A percentile compares a stretch with the other conserved stretches of the same genome.
phyloP scores from a whole-genome alignment of 306 rosid genomes.

The Vigna radiata region DNA sequence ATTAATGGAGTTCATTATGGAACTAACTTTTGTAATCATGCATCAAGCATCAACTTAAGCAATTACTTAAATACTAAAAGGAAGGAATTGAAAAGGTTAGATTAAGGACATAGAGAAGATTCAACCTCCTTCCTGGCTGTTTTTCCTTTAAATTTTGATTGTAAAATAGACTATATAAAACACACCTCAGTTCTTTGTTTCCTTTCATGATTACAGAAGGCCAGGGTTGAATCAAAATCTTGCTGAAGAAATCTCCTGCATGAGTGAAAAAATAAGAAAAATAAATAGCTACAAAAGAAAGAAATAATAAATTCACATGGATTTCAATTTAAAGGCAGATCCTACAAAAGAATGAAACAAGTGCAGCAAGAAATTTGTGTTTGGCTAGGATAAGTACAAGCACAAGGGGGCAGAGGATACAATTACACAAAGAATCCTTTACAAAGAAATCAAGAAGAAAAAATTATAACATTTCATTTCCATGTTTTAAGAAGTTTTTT shows the following conservation, averaged over 20 bases:
- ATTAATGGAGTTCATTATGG: background rate
- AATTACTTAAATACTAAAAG: conserved; percentile 9
- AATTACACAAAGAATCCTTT: background rate
- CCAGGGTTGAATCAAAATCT: conserved; percentile 95
- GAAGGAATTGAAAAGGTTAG: background rate
- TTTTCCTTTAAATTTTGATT: background rate
- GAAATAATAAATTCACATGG: conserved; percentile 1
- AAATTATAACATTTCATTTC: background rate
- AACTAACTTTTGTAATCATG: background rate
- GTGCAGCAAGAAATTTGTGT: conserved; percentile 4
- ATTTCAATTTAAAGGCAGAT: conserved; percentile 18
- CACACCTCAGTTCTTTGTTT: conserved; percentile 92
- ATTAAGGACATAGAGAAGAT: background rate
- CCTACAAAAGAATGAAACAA: conserved; percentile 3
- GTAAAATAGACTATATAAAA: conserved; percentile 22
- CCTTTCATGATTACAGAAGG: conserved; percentile 87
- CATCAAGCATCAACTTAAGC: background rate
- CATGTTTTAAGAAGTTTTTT: background rate
- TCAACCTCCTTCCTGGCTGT: background rate
- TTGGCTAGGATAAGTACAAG: conserved; percentile 2
- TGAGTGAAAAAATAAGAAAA: conserved; percentile 10
- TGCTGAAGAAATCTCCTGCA: conserved; percentile 97
- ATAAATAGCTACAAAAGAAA: background rate
- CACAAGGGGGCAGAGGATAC: background rate
- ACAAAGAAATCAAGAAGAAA: conserved; percentile 21